A percentile compares a stretch with the other conserved stretches of the same genome.
These are phyloP conservation scores for Quercus dentata DNA, from an alignment of 306 rosid genomes.

Conservation along the genomic window DNA sequence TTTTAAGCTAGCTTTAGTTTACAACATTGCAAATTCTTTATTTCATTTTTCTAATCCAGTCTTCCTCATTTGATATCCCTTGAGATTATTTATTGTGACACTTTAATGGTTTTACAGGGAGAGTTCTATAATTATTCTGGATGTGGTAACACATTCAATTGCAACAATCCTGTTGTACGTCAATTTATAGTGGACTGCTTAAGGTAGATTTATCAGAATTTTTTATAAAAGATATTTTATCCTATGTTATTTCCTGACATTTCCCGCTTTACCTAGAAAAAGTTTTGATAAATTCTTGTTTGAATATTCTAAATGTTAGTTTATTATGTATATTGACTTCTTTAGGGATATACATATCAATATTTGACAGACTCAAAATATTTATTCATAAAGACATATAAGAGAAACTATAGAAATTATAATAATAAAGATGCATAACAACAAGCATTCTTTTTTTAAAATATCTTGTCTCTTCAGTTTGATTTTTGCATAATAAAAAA, in stretches of 20 bases:
- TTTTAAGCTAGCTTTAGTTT: neutral
- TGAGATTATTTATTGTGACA: slow-evolving; percentile 5
- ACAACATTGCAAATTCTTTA: slow-evolving; percentile 2
- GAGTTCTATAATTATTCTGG: slow-evolving; percentile 97
- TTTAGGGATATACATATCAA: neutral
- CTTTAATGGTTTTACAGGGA: slow-evolving; percentile 53
- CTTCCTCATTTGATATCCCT: neutral
- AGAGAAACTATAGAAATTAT: neutral
- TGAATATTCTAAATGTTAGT: neutral
- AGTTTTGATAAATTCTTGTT: neutral
- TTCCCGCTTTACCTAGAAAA: neutral
- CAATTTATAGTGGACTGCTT: slow-evolving; percentile 84
- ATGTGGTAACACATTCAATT: slow-evolving; percentile 95
- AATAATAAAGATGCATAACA: neutral
- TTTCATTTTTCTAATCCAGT: slow-evolving; percentile 12
- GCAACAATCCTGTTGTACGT: slow-evolving; percentile 94
- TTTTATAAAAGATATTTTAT: neutral
- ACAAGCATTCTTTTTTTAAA: neutral
- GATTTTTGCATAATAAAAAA: neutral
- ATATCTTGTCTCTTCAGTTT: neutral
- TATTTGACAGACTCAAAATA: neutral
- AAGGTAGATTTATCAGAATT: slow-evolving; percentile 45
- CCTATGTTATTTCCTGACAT: neutral
- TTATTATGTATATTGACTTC: slow-evolving; percentile 13
- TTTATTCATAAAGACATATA: neutral